Conservation (phyloP, 805 yeast genomes). For the Yarrowia sp. region DNA sequence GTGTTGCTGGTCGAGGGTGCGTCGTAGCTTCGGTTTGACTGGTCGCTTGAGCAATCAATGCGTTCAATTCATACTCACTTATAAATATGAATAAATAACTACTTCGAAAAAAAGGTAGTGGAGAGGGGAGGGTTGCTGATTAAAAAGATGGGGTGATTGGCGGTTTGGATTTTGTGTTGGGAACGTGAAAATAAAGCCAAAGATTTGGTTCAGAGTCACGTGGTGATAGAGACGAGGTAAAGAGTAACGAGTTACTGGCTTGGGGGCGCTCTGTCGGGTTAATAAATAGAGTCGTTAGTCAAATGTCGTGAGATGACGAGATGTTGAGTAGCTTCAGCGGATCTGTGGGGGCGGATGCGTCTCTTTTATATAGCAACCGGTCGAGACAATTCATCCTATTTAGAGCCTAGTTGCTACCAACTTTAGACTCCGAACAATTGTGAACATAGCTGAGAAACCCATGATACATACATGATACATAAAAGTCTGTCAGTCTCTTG, state of each 20-base stretch:
- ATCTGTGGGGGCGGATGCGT: neutral
- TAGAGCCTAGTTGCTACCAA: slow-evolving; percentile 22
- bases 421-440: slow-evolving; percentile 25
- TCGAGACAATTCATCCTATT: neutral
- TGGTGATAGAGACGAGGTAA: neutral
- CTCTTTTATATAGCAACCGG: neutral
- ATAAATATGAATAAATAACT: slow-evolving; percentile 21
- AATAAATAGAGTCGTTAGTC: slow-evolving; percentile 9
- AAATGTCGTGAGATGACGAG: neutral
- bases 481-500: neutral
- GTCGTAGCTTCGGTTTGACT: neutral
- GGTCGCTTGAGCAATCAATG: neutral
- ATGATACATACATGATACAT: slow-evolving; percentile 2
- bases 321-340: neutral
- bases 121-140: slow-evolving; percentile 3
- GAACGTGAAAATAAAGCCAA: slow-evolving; percentile 24
- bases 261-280: neutral
- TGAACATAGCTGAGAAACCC: slow-evolving; percentile 15
- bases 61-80: slow-evolving; percentile 10
- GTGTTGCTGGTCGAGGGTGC: neutral
- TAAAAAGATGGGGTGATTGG: slow-evolving; percentile 18
- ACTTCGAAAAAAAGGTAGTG: slow-evolving; percentile 5
- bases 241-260: neutral
- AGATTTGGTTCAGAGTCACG: slow-evolving; percentile 16
- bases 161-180: slow-evolving; percentile 20